Conservation (phyloP, 805 yeast genomes). For the Yarrowia phangngaensis region DNA sequence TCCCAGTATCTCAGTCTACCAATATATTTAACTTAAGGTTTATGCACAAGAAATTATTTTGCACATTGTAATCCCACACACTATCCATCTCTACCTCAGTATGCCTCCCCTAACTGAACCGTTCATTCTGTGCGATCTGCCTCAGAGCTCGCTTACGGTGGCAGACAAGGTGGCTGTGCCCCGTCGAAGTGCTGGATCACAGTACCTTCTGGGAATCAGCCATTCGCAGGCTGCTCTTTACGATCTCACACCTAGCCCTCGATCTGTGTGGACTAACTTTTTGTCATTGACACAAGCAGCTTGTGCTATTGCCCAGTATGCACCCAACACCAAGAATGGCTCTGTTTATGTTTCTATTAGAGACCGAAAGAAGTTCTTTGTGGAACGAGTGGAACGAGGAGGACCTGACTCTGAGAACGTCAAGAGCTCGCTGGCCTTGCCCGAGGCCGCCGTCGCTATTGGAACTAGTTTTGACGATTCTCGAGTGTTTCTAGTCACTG, state of each 20-base stretch:
- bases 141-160: constrained; percentile 28
- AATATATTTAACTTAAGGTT: constrained; percentile 1
- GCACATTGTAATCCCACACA: background rate
- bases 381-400: constrained; percentile 28
- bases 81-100: background rate
- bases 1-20: background rate
- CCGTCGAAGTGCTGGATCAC: constrained; percentile 13
- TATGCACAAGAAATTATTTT: constrained; percentile 20
- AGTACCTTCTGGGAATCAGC: constrained; percentile 36
- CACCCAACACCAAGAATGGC: constrained; percentile 7
- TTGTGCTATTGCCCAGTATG: constrained; percentile 32
- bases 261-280: constrained; percentile 37
- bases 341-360: constrained; percentile 33
- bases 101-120: constrained; percentile 34
- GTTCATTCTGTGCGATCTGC: constrained; percentile 31
- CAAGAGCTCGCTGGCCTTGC: constrained; percentile 13
- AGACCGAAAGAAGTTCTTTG: constrained; percentile 35
- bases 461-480: constrained; percentile 14
- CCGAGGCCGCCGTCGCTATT: constrained; percentile 2
- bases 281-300: constrained; percentile 37
- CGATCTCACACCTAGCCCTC: constrained; percentile 37
- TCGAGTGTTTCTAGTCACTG: constrained; percentile 13
- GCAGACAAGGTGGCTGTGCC: constrained; percentile 11
- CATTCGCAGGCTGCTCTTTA: constrained; percentile 36
- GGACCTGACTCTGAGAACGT: background rate